Evolutionary conservation across 1,284 basidiomycete genomes (phyloP).

Genomic region (Leccinum fallax): DNA sequence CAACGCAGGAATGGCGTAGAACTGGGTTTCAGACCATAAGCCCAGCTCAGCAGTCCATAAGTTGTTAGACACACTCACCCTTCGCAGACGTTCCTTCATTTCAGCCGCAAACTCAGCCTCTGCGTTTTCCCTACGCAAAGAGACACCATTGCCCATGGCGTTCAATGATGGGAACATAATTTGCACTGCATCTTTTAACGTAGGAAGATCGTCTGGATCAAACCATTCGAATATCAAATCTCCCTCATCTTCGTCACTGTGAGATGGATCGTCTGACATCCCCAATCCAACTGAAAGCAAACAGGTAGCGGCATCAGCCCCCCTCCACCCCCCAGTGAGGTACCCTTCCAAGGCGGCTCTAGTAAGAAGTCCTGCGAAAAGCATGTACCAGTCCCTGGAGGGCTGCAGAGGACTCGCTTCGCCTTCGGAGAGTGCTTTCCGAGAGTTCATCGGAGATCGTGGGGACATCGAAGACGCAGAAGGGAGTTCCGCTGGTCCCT

Average conservation of each 20-base stretch:
- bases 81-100: constrained; percentile 67
- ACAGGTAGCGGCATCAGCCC: constrained; percentile 68
- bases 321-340: constrained; percentile 75
- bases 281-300: constrained; percentile 74
- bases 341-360: constrained; percentile 83
- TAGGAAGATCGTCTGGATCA: constrained; percentile 77
- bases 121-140: constrained; percentile 39
- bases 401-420: constrained; percentile 59
- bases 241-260: constrained; percentile 32
- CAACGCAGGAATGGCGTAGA: constrained; percentile 67
- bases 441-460: constrained; percentile 9
- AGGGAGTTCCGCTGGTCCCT: constrained; percentile 15
- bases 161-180: constrained; percentile 68
- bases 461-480: constrained; percentile 17
- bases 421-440: constrained; percentile 37
- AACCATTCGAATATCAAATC: constrained; percentile 57
- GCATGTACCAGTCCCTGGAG: constrained; percentile 77
- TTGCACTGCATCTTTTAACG: constrained; percentile 60
- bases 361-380: constrained; percentile 73
- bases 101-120: constrained; percentile 67
- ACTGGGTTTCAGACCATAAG: constrained; percentile 45
- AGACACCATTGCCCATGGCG: constrained; percentile 29
- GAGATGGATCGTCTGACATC: constrained; percentile 30
- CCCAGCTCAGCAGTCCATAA: neutral
- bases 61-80: constrained; percentile 47